Evolutionary conservation across 2,329 filamentous ascomycete genomes (phyloP), one percentile per base, ranked within the genome.

Genomic region (Paramyrothecium sp.): DNA sequence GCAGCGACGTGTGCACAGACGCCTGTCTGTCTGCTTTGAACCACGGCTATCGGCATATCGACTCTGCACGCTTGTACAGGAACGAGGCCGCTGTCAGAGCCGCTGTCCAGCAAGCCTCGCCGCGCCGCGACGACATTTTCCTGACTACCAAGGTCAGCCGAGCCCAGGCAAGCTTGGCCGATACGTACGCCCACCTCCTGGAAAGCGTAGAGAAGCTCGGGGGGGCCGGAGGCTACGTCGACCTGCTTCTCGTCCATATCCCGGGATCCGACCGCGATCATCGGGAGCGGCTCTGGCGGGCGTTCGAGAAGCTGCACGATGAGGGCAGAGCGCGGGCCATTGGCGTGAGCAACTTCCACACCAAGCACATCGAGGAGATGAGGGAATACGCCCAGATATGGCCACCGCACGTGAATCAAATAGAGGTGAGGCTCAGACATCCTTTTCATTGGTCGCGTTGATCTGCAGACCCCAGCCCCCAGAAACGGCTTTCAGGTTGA

Each of bases 351-450:
- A 92, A 92, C 67, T 92, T 84, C 64, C 86, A 87, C 2, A 81
- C 87, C 51, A 78, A 81, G 48, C 85, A 90, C 66, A 82, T 92
- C 22, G 83, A 91, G 66, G 86, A 89, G 71, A 79, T 91, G 76
- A 87, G 84, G 70, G 69, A 71, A 26, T 88, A 85, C 69, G 87
- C 87, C n/a, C 81, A 80, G 51, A 73, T 83, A 3, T 90, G 83
- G 81, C 88, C 88, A 52, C 89, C 89, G n/a, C 81, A 84, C 50
- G 86, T 89, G 7, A 90, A 91, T 67, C 89, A 92, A 70, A 85
- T 91, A 60, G 87, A 90, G 81, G 87, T 88, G 69, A 69, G 78
- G 72, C 20, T 54, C 20, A 26, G 17, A 22, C 26, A 16, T n/a
- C 26, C 19, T 26, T 22, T 16, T 38, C 16, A 23, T 5, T 16